phyloP scores from a whole-genome alignment of 2,329 filamentous ascomycete species.

The Pseudopyricularia cyperi region DNA sequence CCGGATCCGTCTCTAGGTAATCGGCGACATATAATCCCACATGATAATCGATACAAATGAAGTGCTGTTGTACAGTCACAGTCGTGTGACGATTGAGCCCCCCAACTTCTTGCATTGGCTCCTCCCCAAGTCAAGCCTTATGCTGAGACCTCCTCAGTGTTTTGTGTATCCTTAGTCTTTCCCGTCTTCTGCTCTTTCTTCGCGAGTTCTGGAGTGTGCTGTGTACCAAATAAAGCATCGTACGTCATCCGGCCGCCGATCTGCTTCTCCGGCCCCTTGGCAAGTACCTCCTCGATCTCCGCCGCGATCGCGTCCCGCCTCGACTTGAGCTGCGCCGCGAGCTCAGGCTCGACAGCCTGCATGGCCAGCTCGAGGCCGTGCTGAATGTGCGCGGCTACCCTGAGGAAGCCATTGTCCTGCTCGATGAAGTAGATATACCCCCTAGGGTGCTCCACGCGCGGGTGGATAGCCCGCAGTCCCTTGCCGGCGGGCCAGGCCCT shows the following conservation, averaged over 20 bases:
- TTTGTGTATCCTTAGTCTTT: background rate
- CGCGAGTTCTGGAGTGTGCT: background rate
- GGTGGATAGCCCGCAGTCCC: conserved; percentile 23
- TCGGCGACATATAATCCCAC: background rate
- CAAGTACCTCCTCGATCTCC: conserved; percentile 13
- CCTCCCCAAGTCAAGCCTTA: background rate
- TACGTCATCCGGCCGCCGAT: conserved; percentile 14
- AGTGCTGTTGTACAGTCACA: background rate
- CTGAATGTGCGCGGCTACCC: conserved; percentile 21
- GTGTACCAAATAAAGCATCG: conserved; percentile 15
- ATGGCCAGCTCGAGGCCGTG: conserved; percentile 31
- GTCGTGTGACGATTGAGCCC: background rate
- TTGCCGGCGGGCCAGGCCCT: conserved; percentile 25
- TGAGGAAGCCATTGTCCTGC: conserved; percentile 20
- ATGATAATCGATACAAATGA: background rate
- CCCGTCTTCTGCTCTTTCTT: conserved; percentile 2
- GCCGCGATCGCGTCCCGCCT: conserved; percentile 19
- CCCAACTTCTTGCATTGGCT: background rate
- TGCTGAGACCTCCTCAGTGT: too few relatives aligned
- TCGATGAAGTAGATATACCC: conserved; percentile 18
- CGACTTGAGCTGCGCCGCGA: conserved; percentile 23
- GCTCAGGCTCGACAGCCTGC: conserved; percentile 22
- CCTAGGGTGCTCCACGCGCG: conserved; percentile 13
- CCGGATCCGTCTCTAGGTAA: background rate
- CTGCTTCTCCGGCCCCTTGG: conserved; percentile 4